phyloP scores from a whole-genome alignment of 352 stramenopile genomes.

The Globisporangium orthogonon region DNA sequence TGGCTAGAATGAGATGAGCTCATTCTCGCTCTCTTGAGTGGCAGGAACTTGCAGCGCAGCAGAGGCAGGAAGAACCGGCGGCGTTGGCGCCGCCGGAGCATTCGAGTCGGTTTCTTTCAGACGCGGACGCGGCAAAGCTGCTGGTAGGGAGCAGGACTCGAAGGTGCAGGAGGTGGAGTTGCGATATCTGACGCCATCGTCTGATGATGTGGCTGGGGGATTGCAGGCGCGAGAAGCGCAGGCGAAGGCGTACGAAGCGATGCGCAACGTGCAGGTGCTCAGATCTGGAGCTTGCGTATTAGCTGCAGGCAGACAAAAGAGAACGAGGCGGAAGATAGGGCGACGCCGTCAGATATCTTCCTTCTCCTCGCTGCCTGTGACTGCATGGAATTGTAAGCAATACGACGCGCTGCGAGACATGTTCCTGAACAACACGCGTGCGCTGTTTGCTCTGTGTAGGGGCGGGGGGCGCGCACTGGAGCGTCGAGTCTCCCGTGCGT shows the following conservation, averaged over 20 bases:
- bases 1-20: background rate
- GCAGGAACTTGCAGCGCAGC: slow-evolving; percentile 16
- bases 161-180: too few species aligned
- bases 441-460: background rate
- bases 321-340: background rate
- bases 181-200: background rate
- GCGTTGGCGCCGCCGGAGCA: background rate
- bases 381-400: too few species aligned
- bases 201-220: background rate
- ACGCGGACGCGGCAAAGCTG: slow-evolving; percentile 12
- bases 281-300: background rate
- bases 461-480: background rate
- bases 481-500: slow-evolving; percentile 7
- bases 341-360: background rate
- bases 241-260: slow-evolving; percentile 19
- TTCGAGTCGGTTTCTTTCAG: background rate
- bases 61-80: slow-evolving; percentile 10
- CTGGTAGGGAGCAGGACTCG: slow-evolving; percentile 1
- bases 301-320: background rate
- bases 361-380: too few species aligned
- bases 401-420: too few species aligned
- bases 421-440: background rate
- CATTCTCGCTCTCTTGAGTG: slow-evolving; percentile 7
- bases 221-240: slow-evolving; percentile 20
- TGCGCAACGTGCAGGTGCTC: slow-evolving; percentile 19